These are phyloP conservation scores for Firmiana major DNA, from an alignment of 345 rosid genomes.

Conservation along the genomic window DNA sequence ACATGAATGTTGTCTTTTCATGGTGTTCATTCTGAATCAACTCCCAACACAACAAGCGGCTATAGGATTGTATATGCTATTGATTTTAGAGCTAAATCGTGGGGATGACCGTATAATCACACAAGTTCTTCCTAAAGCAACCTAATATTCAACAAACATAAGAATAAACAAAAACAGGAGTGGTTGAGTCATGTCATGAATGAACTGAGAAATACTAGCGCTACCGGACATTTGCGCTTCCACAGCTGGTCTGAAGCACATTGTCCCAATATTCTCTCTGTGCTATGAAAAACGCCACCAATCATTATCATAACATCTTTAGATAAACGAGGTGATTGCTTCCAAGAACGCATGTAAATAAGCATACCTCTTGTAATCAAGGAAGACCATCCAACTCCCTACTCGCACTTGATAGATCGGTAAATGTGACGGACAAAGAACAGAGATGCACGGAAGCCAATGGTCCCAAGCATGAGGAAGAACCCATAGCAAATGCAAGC, in stretches of 20 bases:
- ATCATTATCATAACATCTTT: not conserved
- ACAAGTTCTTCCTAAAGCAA: not conserved
- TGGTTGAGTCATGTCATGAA: not conserved
- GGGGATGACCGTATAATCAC: not conserved
- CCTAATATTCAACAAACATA: not conserved
- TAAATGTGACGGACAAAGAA: conserved; percentile 51
- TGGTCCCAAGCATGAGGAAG: conserved; percentile 48
- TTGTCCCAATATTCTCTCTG: not conserved
- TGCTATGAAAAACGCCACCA: not conserved
- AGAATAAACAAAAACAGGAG: not conserved
- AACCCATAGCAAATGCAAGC: conserved; percentile 53
- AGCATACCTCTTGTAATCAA: conserved; percentile 3
- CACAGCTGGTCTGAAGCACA: not conserved
- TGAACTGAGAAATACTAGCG: not conserved
- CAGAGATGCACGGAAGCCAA: conserved; percentile 45
- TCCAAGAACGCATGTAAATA: not conserved
- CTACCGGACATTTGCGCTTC: not conserved
- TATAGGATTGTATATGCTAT: not conserved
- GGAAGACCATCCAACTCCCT: conserved; percentile 2
- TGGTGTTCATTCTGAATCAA: not conserved
- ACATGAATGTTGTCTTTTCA: not conserved
- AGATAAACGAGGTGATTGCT: not conserved
- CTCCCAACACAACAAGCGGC: not conserved
- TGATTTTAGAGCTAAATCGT: not conserved
- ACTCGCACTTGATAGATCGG: conserved; percentile 46